phyloP scores from a whole-genome alignment of 2,329 filamentous ascomycete species.

The Trichoderma sp. region DNA sequence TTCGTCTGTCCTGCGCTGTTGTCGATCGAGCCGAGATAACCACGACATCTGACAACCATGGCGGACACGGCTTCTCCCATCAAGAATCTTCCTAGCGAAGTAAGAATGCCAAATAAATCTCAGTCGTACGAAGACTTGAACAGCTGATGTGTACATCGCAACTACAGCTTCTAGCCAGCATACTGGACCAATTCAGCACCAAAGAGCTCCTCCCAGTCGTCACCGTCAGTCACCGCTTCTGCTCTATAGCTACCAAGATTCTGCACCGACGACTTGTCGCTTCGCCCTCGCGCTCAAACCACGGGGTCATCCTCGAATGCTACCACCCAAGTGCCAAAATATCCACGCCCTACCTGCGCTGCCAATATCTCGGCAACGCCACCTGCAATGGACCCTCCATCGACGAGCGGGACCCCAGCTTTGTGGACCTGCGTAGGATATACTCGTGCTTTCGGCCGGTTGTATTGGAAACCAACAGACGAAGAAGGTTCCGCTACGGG shows the following conservation, averaged over 20 bases:
- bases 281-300: constrained; percentile 35
- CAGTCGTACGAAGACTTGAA: neutral
- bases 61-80: constrained; percentile 5
- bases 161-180: constrained; percentile 54
- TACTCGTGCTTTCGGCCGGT: constrained; percentile 75
- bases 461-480: constrained; percentile 56
- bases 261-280: constrained; percentile 65
- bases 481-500: constrained; percentile 37
- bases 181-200: constrained; percentile 54
- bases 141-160: neutral
- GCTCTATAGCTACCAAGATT: constrained; percentile 64
- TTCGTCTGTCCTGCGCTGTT: no score
- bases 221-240: constrained; percentile 64
- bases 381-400: constrained; percentile 28
- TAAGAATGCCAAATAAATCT: neutral
- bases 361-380: constrained; percentile 66
- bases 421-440: constrained; percentile 55
- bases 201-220: constrained; percentile 60
- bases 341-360: constrained; percentile 68
- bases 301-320: constrained; percentile 76
- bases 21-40: neutral
- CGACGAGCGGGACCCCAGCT: constrained; percentile 27
- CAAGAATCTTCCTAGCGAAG: constrained; percentile 20
- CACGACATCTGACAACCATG: neutral
- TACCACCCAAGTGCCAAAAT: constrained; percentile 73